Base-by-base conservation (phyloP, 306 rosid genomes). In the Cucumis cinereus region DNA sequence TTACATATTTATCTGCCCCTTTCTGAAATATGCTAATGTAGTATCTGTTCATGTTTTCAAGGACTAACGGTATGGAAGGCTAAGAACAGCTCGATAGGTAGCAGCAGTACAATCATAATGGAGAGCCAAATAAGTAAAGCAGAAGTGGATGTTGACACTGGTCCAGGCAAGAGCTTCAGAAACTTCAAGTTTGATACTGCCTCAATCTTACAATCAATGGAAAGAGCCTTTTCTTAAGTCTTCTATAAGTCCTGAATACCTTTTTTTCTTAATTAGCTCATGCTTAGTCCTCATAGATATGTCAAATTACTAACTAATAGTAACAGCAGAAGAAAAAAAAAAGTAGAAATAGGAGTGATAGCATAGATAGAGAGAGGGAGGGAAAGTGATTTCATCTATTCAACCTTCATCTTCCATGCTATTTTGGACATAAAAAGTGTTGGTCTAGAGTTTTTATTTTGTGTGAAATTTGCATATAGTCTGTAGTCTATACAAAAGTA, bases 41-140 rank as follows among this genome's bases (percentile, higher is more conserved):
- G 78, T 47, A 77, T 47, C 70, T 35, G 13, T 79, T 72, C 58
- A 75, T 15, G 73, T 85, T 79, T 22, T 76, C 53, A 30, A 94
- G 99, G 93, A 79, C 69, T 92, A 49, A 82, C 82, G 22, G 90
- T 92, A 78, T 94, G 97, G 97, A 94, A 88, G 79, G 95, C 99
- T 7, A 94, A 89, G 82, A 88, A 80, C 85, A 71, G 81, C 81
- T 90, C 90, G 13, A 82, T 28, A 12, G 95, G 97, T 80, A 89
- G 75, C 58, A 49, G 70, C 74, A 82, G 84, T 79, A 83, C 81
- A 80, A 64, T 78, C 49, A 6, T 83, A 36, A 78, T 69, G 38
- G 97, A 91, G 70, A 88, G 60, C 92, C 96, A 90, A 74, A 61
- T 86, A 33, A 75, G 82, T 35, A 87, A 82, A 77, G 81, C 85